Evolutionary conservation across 768 basidiomycete species (phyloP).

Genomic region (Suillus subaureus): DNA sequence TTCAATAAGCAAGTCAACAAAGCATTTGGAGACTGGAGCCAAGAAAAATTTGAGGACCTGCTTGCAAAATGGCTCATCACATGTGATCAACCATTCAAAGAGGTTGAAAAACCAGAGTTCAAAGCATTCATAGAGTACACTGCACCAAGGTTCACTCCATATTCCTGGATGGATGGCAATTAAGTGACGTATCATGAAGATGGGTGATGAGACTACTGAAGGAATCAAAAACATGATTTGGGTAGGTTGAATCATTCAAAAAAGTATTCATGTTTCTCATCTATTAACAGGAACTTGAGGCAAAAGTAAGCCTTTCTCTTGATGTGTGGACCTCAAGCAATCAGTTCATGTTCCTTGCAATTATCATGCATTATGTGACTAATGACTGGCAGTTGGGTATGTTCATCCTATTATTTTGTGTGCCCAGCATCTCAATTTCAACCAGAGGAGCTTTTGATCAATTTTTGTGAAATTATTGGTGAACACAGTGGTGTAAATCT

Average conservation of each 20-base stretch:
- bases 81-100: not conserved
- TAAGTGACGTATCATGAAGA: not conserved
- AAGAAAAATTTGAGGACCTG: not conserved
- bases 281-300: not conserved
- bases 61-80: not conserved
- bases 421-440: no score
- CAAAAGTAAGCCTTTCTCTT: no score
- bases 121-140: not conserved
- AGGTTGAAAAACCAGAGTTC: not conserved
- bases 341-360: no score
- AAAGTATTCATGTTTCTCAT: not conserved
- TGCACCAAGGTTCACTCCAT: not conserved
- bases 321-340: no score
- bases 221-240: not conserved
- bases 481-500: no score
- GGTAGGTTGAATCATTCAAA: not conserved
- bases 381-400: no score
- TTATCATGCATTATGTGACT: no score
- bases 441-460: no score
- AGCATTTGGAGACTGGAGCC: not conserved
- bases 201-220: not conserved
- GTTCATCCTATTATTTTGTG: no score
- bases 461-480: no score
- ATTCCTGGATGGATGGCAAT: not conserved
- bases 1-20: not conserved